A percentile compares a stretch with the other conserved stretches of the same genome.
These are phyloP conservation scores for Pseudonitzschia multistriata DNA, from an alignment of 108 stramenopile genomes.

Conservation along the genomic window DNA sequence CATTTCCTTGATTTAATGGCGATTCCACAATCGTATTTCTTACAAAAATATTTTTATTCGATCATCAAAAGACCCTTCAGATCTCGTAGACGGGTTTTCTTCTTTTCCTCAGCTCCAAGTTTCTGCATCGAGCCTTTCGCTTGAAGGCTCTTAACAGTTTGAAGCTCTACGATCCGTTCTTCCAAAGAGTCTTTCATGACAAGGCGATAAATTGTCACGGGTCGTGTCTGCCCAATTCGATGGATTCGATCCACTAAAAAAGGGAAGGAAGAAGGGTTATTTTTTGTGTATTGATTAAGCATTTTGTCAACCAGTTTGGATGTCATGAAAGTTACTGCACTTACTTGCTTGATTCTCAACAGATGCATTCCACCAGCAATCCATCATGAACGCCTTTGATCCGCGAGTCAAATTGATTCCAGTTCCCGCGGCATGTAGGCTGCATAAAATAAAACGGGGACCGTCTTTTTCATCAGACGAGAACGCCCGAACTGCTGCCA, in stretches of 20 bases:
- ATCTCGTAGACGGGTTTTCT: slow-evolving; percentile 40
- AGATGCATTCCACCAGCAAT: slow-evolving; percentile 43
- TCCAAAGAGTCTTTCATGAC: slow-evolving; percentile 50
- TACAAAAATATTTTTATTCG: background rate
- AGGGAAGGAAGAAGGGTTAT: background rate
- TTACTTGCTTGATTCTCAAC: background rate
- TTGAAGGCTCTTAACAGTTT: slow-evolving; percentile 36
- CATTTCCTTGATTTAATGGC: no score
- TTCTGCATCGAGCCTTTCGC: slow-evolving; percentile 51
- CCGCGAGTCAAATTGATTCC: slow-evolving; percentile 74
- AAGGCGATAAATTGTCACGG: slow-evolving; percentile 33
- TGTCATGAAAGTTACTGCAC: background rate
- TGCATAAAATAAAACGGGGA: slow-evolving; percentile 47
- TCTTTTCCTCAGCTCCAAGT: slow-evolving; percentile 44
- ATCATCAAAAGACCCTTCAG: slow-evolving; percentile 26
- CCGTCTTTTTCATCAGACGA: slow-evolving; percentile 3
- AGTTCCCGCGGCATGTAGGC: slow-evolving; percentile 42
- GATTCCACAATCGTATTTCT: no score
- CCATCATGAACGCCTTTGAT: slow-evolving; percentile 62
- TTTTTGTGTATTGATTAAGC: background rate
- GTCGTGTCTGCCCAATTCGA: slow-evolving; percentile 44
- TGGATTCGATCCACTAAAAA: slow-evolving; percentile 47
- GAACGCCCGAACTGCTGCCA: background rate
- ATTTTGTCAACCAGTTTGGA: background rate
- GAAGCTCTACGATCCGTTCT: slow-evolving; percentile 43